Evolutionary conservation across 257 asterid genomes (phyloP), one percentile per base, ranked within the genome.

Genomic region (Pogostemon cablin): DNA sequence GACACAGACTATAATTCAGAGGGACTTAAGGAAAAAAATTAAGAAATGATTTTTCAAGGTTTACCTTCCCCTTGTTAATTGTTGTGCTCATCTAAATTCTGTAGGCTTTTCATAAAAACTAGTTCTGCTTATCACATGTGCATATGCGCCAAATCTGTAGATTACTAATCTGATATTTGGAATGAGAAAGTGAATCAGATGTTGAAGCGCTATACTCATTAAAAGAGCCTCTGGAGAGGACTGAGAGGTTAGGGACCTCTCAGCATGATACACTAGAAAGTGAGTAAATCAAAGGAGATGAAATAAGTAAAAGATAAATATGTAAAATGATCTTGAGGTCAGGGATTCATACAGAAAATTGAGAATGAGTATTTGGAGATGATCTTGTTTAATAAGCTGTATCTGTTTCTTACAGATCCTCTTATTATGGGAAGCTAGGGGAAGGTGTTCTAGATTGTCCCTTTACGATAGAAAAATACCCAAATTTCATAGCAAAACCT

Each of bases 181-280:
- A 17, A 55, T 20, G 42, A 17, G 55, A 20, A 9, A 20, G 68
- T 15, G 35, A 55, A 7, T 2, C 20, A 42, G 47, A 15, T 52
- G 6, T 63, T 9, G 38, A 62, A 40, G 54, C 54, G 9, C 8
- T 6, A 5, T 10, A 43, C 40, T 43, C 54, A 9, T 17, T 12
- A 62, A 43, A 43, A 62, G 54, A 42, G 67, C 49, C 38, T 42
- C 40, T 42, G 9, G 54, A 62, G 17, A 40, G 68, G 9, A 20
- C 42, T 0, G 35, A 15, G 5, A 12, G 67, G 64, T 25, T 25
- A 9, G 48, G 32, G 52, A 17, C 58, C 9, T 3, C 58, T 12
- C 39, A 12, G 15, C 12, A 6, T 40, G 50, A 15, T 62, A 9
- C 12, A 62, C 38, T 41, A n/a, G 49, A 7, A 61, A 39, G 66